phyloP scores from a whole-genome alignment of 164 flowering plant genomes.

The Nymphaea thermarum region DNA sequence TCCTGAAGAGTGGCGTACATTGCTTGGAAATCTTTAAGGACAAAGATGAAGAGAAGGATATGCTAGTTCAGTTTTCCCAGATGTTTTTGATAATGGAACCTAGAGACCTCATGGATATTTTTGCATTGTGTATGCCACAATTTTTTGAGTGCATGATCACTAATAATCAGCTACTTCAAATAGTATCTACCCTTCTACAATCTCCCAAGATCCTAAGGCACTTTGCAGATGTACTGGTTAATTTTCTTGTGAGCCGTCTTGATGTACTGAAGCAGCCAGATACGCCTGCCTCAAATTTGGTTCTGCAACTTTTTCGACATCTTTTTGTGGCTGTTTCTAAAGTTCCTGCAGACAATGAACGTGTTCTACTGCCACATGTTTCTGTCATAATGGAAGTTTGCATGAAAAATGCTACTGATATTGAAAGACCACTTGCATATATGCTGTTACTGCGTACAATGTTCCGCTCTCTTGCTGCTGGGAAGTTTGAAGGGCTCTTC shows the following conservation, averaged over 20 bases:
- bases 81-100: constrained; percentile 92
- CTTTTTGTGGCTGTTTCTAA: constrained; percentile 84
- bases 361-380: constrained; percentile 92
- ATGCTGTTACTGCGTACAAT: constrained; percentile 87
- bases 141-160: constrained; percentile 95
- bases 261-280: constrained; percentile 88
- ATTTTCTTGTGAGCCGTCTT: constrained; percentile 90
- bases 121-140: constrained; percentile 92
- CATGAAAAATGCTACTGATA: constrained; percentile 82
- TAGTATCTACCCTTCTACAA: constrained; percentile 80
- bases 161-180: constrained; percentile 76
- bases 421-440: constrained; percentile 89
- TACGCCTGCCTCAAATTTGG: constrained; percentile 74
- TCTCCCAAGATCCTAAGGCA: constrained; percentile 75
- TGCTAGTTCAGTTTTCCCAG: constrained; percentile 73
- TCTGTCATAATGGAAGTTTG: constrained; percentile 88
- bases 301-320: constrained; percentile 83
- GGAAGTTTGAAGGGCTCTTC: constrained; percentile 73
- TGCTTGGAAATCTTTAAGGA: constrained; percentile 93
- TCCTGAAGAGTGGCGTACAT: constrained; percentile 88
- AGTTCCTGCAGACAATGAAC: constrained; percentile 87
- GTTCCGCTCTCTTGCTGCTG: constrained; percentile 77
- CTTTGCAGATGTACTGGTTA: constrained; percentile 89
- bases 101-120: constrained; percentile 99
- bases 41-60: constrained; percentile 91